These are phyloP conservation scores for Beauveria brongniartii DNA, from an alignment of 2,329 filamentous ascomycete genomes.

Conservation along the genomic window DNA sequence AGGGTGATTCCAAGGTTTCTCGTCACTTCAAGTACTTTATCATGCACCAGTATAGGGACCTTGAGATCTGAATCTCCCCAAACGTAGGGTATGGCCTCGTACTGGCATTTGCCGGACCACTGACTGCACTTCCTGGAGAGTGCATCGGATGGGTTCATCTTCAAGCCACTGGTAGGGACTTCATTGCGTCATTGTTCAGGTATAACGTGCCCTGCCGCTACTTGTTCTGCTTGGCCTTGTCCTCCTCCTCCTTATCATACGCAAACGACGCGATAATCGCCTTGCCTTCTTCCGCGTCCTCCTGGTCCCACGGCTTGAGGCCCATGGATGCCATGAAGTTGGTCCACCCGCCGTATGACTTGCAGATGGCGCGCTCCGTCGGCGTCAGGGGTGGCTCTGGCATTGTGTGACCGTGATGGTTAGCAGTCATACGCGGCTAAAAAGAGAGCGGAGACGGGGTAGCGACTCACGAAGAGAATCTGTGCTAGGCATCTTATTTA, in stretches of 20 bases:
- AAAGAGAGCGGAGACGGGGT: no score
- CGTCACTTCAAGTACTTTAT: not conserved
- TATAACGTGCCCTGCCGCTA: no score
- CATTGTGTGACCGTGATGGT: no score
- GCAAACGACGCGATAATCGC: constrained; percentile 4
- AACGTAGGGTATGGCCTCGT: not conserved
- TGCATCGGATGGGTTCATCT: not conserved
- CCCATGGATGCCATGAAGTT: constrained; percentile 7
- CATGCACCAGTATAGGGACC: not conserved
- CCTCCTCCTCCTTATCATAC: not conserved
- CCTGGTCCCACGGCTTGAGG: constrained; percentile 6
- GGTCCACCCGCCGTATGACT: constrained; percentile 12
- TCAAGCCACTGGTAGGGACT: not conserved
- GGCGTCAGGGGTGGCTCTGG: constrained; percentile 11
- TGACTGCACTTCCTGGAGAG: not conserved
- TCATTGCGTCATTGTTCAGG: no score
- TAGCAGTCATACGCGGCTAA: no score
- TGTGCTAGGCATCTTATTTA: not conserved
- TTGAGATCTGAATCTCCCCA: not conserved
- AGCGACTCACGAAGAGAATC: no score
- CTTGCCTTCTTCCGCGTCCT: constrained; percentile 10
- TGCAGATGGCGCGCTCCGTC: constrained; percentile 8
- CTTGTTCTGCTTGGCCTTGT: not conserved
- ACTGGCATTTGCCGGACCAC: not conserved
- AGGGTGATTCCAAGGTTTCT: not conserved